Evolutionary conservation across 257 asterid species (phyloP).

Genomic region (Leonotis leonurus): DNA sequence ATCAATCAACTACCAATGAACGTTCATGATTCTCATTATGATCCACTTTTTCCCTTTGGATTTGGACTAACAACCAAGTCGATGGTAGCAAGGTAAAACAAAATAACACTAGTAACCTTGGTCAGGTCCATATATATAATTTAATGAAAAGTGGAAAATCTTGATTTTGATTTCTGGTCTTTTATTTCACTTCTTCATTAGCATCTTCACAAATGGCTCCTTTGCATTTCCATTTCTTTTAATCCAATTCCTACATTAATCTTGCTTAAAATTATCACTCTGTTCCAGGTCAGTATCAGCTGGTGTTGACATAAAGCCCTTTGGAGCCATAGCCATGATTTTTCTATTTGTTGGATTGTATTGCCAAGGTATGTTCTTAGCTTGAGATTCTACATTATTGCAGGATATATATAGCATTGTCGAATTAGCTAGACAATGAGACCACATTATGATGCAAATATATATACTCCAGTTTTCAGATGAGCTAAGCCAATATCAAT

Average conservation of each 20-base stretch:
- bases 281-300: constrained; percentile 40
- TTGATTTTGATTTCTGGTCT: neutral
- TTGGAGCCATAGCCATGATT: constrained; percentile 21
- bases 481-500: neutral
- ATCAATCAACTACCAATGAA: constrained; percentile 78
- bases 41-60: constrained; percentile 71
- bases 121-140: neutral
- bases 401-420: constrained; percentile 18
- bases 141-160: neutral
- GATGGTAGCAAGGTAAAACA: constrained; percentile 40
- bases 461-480: neutral
- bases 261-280: neutral
- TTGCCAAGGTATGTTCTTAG: constrained; percentile 37
- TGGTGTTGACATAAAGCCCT: constrained; percentile 31
- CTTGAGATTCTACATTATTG: constrained; percentile 26
- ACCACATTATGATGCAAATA: neutral
- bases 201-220: no score
- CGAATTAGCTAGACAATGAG: constrained; percentile 5
- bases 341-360: constrained; percentile 32
- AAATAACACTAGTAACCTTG: neutral
- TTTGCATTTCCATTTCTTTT: neutral
- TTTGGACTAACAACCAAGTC: constrained; percentile 53
- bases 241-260: neutral
- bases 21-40: constrained; percentile 61
- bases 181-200: no score